These are phyloP conservation scores for Eimeria tenella DNA, from an alignment of 169 alveolate species.

Conservation along the genomic window DNA sequence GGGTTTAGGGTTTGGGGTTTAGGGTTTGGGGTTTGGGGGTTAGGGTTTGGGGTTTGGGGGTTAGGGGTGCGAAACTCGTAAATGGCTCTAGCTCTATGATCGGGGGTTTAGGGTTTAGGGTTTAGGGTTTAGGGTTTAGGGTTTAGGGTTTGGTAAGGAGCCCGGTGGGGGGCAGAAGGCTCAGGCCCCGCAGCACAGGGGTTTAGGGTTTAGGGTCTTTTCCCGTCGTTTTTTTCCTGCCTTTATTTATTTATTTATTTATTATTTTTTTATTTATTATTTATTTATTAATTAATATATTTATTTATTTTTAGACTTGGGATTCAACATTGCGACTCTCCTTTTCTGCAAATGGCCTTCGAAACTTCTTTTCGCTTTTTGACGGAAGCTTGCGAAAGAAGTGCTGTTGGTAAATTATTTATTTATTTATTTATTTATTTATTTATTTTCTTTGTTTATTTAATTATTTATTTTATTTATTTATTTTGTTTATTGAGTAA, in stretches of 20 bases:
- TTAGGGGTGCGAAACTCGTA: too few relatives aligned
- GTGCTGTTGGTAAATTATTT: constrained; percentile 73
- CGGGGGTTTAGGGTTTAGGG: constrained; percentile 3
- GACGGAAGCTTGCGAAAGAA: constrained; percentile 87
- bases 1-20: not conserved
- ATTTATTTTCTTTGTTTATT: not conserved
- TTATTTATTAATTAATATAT: not conserved
- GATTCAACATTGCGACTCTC: constrained; percentile 94
- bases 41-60: not conserved
- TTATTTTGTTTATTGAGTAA: not conserved
- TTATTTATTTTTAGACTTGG: constrained; percentile 81
- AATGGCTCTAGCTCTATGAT: too few relatives aligned
- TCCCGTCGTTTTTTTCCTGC: not conserved
- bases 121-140: not conserved
- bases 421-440: not conserved
- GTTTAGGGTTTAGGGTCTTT: too few relatives aligned
- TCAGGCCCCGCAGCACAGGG: too few relatives aligned
- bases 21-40: not conserved
- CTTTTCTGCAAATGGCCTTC: constrained; percentile 97
- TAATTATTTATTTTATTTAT: not conserved
- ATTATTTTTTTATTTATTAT: not conserved
- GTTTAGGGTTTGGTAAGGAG: too few relatives aligned
- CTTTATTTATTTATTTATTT: not conserved
- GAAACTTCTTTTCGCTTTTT: constrained; percentile 97
- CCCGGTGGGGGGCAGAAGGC: too few relatives aligned